A percentile compares a stretch with the other conserved stretches of the same genome.
Conservation (phyloP, 2,329 filamentous ascomycete species). For the Dactylella cylindrospora region DNA sequence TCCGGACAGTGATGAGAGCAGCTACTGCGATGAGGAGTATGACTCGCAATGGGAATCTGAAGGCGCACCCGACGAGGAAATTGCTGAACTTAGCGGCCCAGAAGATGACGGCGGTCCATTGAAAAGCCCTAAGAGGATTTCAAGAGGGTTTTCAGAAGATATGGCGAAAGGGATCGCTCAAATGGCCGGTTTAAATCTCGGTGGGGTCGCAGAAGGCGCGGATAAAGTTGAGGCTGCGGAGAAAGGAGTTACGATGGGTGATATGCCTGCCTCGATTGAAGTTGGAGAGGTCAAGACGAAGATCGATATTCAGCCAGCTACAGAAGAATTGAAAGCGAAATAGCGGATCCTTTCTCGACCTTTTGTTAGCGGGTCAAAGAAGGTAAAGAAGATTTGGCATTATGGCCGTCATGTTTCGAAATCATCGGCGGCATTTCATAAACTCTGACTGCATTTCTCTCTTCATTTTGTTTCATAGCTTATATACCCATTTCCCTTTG, state of each 20-base stretch:
- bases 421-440: neutral
- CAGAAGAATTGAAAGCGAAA: neutral
- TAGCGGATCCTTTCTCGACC: constrained; percentile 1
- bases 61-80: constrained; percentile 31
- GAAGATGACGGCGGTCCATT: constrained; percentile 36
- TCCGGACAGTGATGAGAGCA: constrained; percentile 35
- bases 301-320: neutral
- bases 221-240: constrained; percentile 4
- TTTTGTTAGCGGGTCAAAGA: neutral
- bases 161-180: constrained; percentile 28
- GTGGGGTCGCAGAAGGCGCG: neutral
- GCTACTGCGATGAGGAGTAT: constrained; percentile 40
- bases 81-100: constrained; percentile 31
- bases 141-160: constrained; percentile 26
- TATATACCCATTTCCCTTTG: too few relatives aligned
- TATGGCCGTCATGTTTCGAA: neutral
- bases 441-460: neutral
- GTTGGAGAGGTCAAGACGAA: constrained; percentile 1
- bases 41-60: constrained; percentile 40
- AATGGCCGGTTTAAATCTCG: constrained; percentile 26
- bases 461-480: neutral
- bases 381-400: neutral
- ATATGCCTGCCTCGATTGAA: constrained; percentile 2
- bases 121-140: constrained; percentile 38
- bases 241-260: constrained; percentile 7